These are phyloP conservation scores for Nemania abortiva DNA, from an alignment of 2,329 filamentous ascomycete species.

Conservation along the genomic window DNA sequence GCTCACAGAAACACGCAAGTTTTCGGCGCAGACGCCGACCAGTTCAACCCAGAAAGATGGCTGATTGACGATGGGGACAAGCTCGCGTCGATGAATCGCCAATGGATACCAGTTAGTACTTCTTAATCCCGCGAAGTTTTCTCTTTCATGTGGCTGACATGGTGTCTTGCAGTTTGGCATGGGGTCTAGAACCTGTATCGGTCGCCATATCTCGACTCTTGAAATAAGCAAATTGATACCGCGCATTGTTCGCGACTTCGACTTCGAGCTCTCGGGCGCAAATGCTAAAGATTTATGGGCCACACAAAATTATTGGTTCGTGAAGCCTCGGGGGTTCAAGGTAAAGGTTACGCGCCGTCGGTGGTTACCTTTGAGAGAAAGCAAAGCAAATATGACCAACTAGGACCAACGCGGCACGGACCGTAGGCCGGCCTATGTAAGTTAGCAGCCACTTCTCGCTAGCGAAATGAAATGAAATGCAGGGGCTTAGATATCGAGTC, in stretches of 20 bases:
- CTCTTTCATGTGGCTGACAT: constrained; percentile 7
- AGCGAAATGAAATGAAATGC: no score
- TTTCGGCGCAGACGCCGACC: constrained; percentile 56
- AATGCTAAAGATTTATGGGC: constrained; percentile 23
- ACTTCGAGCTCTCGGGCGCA: constrained; percentile 36
- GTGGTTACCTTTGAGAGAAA: no score
- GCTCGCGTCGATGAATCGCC: constrained; percentile 40
- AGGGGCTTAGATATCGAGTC: no score
- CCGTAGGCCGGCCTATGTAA: not conserved
- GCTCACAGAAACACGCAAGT: constrained; percentile 56
- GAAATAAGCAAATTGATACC: constrained; percentile 56
- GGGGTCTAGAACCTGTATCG: constrained; percentile 54
- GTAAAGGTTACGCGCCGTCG: constrained; percentile 18
- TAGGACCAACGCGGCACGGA: not conserved
- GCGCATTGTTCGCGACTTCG: constrained; percentile 41
- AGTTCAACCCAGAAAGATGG: constrained; percentile 48
- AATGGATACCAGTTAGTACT: constrained; percentile 55
- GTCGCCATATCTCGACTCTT: constrained; percentile 53
- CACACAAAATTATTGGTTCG: constrained; percentile 39
- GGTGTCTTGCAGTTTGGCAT: constrained; percentile 49
- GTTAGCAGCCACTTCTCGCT: not conserved
- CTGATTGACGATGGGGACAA: constrained; percentile 32
- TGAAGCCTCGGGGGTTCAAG: constrained; percentile 40
- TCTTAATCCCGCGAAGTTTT: not conserved
- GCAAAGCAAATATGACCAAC: not conserved